These are phyloP conservation scores for Metschnikowia matae DNA, from an alignment of 805 yeast species.

Conservation along the genomic window DNA sequence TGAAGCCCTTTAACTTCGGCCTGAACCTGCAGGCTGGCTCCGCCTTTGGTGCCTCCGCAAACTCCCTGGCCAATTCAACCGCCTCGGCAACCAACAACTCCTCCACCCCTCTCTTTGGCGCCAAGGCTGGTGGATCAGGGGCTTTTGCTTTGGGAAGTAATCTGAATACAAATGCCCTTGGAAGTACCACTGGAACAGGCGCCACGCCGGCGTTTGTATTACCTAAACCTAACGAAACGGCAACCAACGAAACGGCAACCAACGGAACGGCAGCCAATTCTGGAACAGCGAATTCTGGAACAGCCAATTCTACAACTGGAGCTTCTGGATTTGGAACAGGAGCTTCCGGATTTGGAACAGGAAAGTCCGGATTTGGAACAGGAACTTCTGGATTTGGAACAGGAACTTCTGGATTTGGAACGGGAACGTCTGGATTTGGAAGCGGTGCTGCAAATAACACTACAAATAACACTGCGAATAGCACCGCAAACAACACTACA, in stretches of 20 bases:
- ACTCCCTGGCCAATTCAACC: neutral
- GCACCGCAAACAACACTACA: too few species aligned
- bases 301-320: neutral
- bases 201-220: neutral
- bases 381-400: neutral
- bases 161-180: neutral
- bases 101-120: neutral
- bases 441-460: too few species aligned
- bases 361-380: neutral
- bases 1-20: neutral
- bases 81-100: neutral
- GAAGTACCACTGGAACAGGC: neutral
- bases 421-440: too few species aligned
- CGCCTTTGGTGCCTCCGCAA: conserved; percentile 5
- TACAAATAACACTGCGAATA: too few species aligned
- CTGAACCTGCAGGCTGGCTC: conserved; percentile 3
- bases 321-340: too few species aligned
- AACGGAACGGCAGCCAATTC: too few species aligned
- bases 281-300: neutral
- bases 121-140: neutral
- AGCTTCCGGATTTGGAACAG: too few species aligned
- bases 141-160: neutral
- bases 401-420: neutral
- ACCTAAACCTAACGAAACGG: too few species aligned
- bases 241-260: too few species aligned